phyloP scores from a whole-genome alignment of 371 early-diverging fungal species.

The Mucor circinelloides region DNA sequence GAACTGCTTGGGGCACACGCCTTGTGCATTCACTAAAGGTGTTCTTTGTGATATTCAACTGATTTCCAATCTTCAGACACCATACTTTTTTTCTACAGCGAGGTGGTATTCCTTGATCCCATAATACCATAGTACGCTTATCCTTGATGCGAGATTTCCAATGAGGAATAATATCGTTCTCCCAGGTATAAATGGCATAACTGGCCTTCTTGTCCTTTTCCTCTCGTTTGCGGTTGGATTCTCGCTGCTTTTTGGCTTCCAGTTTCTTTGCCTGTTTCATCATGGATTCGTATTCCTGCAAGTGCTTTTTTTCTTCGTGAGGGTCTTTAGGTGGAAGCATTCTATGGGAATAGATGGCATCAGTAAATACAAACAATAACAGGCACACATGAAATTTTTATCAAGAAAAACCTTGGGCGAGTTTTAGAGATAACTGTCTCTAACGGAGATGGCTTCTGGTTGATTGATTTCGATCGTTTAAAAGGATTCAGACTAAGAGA shows the following conservation, averaged over 20 bases:
- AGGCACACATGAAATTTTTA: not conserved
- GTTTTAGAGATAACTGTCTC: conserved; percentile 54
- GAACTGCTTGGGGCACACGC: conserved; percentile 16
- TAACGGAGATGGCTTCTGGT: conserved; percentile 44
- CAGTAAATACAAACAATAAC: not conserved
- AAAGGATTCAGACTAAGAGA: conserved; percentile 46
- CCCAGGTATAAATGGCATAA: conserved; percentile 40
- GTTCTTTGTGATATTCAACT: conserved; percentile 32
- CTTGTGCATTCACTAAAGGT: conserved; percentile 21
- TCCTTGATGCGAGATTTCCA: conserved; percentile 43
- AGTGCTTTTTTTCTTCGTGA: conserved; percentile 51
- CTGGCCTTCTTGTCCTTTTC: conserved; percentile 34
- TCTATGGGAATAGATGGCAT: conserved; percentile 7
- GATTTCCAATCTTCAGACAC: conserved; percentile 47
- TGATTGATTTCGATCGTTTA: conserved; percentile 28
- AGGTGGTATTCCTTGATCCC: conserved; percentile 52
- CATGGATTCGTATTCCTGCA: conserved; percentile 52
- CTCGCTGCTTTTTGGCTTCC: conserved; percentile 46
- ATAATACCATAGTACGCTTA: conserved; percentile 34
- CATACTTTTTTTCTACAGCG: conserved; percentile 49
- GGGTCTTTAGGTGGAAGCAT: conserved; percentile 56
- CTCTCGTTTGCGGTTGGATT: conserved; percentile 23
- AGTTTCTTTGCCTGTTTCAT: conserved; percentile 51
- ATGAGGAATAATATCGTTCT: conserved; percentile 45
- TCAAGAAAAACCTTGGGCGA: conserved; percentile 47